Evolutionary conservation across 2,329 filamentous ascomycete genomes (phyloP).

Genomic region (Paracoccidioides lutzii): DNA sequence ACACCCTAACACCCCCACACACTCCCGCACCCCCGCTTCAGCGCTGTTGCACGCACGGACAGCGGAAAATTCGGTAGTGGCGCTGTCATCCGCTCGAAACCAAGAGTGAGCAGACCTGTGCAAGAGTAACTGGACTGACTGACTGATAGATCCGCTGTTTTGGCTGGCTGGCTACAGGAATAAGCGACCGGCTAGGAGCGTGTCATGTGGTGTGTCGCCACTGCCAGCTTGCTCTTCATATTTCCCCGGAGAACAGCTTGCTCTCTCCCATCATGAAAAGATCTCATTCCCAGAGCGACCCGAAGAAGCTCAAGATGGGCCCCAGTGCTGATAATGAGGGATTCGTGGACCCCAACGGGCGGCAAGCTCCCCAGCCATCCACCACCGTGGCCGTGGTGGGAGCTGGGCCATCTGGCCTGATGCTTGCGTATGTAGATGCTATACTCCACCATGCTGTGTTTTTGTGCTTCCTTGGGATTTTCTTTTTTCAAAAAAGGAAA

Average conservation of each 20-base stretch:
- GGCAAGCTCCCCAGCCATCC: constrained; percentile 8
- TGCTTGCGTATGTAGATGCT: constrained; percentile 23
- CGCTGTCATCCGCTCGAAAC: neutral
- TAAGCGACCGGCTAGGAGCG: no score
- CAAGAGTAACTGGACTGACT: no score
- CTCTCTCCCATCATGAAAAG: constrained; percentile 10
- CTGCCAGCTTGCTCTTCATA: neutral
- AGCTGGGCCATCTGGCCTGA: constrained; percentile 34
- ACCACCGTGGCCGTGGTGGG: constrained; percentile 35
- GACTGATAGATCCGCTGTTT: no score
- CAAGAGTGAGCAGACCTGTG: neutral
- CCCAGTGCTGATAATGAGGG: constrained; percentile 19
- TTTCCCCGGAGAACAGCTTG: neutral
- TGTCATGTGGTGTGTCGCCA: neutral
- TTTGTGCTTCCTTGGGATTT: neutral
- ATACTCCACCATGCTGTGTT: no score
- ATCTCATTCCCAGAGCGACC: constrained; percentile 7
- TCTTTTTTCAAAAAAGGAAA: no score
- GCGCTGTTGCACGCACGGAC: no score
- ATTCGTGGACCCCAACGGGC: constrained; percentile 11
- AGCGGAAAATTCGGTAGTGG: no score
- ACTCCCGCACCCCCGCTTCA: no score
- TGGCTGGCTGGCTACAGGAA: neutral
- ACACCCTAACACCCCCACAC: no score
- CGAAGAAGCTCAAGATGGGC: constrained; percentile 15